Percentiles rank a stretch among this genome's conserved stretches.
These are phyloP conservation scores for Amphichorda felina DNA, from an alignment of 2,329 filamentous ascomycete species.

Conservation along the genomic window DNA sequence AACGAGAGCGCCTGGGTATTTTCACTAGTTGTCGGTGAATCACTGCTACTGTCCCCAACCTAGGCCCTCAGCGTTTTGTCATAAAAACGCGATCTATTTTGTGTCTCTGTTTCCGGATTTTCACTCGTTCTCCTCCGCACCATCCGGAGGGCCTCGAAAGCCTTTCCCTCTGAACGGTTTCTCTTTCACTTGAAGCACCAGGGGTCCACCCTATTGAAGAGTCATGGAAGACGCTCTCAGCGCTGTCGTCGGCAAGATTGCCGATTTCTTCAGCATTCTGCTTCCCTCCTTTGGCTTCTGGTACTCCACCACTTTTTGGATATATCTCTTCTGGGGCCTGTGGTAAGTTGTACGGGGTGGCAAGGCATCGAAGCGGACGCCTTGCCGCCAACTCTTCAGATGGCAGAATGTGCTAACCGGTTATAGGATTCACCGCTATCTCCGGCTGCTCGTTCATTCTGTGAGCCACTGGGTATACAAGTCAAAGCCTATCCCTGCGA, in stretches of 20 bases:
- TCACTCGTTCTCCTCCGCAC: too few relatives aligned
- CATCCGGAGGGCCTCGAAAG: too few relatives aligned
- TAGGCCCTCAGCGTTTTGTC: too few relatives aligned
- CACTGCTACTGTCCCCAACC: too few relatives aligned
- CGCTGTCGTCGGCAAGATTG: slow-evolving; percentile 2
- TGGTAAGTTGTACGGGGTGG: slow-evolving; percentile 27
- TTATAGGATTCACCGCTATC: slow-evolving; percentile 71
- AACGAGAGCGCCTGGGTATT: too few relatives aligned
- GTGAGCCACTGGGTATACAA: slow-evolving; percentile 79
- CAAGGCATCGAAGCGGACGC: not conserved
- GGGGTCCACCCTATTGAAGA: too few relatives aligned
- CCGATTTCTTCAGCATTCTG: slow-evolving; percentile 7
- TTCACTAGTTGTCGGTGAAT: too few relatives aligned
- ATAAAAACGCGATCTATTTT: too few relatives aligned
- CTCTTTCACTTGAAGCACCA: too few relatives aligned
- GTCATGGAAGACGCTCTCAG: slow-evolving; percentile 1
- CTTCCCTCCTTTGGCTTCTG: slow-evolving; percentile 19
- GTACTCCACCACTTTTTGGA: slow-evolving; percentile 34
- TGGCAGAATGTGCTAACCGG: not conserved
- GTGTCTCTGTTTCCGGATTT: too few relatives aligned
- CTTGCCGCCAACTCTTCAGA: not conserved
- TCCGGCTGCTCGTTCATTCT: slow-evolving; percentile 75
- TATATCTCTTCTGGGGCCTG: slow-evolving; percentile 26
- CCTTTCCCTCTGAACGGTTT: not conserved
- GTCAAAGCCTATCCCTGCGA: slow-evolving; percentile 69